phyloP scores from a whole-genome alignment of 306 rosid species.

The Prunus mongolica region DNA sequence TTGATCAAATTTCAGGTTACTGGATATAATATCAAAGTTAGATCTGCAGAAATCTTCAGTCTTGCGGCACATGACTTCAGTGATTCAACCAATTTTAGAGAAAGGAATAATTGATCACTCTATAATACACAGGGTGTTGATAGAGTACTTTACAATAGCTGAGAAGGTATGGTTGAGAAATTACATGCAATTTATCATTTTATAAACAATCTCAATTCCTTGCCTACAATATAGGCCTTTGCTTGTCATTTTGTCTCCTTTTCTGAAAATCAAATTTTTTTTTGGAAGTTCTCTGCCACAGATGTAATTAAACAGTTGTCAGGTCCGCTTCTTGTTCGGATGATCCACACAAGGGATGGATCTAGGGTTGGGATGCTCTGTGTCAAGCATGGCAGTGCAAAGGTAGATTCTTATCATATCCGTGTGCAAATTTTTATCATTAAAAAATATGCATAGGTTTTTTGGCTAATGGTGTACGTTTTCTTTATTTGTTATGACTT shows the following conservation, averaged over 20 bases:
- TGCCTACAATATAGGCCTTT: background rate
- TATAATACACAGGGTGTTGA: slow-evolving; percentile 70
- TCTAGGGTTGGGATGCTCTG: slow-evolving; percentile 78
- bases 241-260: slow-evolving; percentile 10
- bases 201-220: background rate
- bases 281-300: slow-evolving; percentile 67
- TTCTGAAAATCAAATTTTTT: slow-evolving; percentile 39
- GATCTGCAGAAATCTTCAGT: slow-evolving; percentile 74
- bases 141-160: slow-evolving; percentile 78
- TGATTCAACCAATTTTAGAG: slow-evolving; percentile 90
- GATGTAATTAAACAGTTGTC: slow-evolving; percentile 77
- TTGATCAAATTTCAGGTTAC: slow-evolving; percentile 48
- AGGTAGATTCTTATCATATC: slow-evolving; percentile 39
- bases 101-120: slow-evolving; percentile 97
- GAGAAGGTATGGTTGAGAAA: slow-evolving; percentile 53
- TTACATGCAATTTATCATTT: background rate
- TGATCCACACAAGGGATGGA: slow-evolving; percentile 88
- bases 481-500: slow-evolving; percentile 15
- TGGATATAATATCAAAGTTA: slow-evolving; percentile 72
- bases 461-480: slow-evolving; percentile 16
- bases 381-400: slow-evolving; percentile 87
- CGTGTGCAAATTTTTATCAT: background rate
- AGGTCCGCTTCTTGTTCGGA: slow-evolving; percentile 69
- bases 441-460: background rate
- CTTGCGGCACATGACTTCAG: slow-evolving; percentile 65